Evolutionary conservation across 129 eudicot species (phyloP), one percentile per base, ranked within the genome.

Genomic region (Flaveria trinervia): DNA sequence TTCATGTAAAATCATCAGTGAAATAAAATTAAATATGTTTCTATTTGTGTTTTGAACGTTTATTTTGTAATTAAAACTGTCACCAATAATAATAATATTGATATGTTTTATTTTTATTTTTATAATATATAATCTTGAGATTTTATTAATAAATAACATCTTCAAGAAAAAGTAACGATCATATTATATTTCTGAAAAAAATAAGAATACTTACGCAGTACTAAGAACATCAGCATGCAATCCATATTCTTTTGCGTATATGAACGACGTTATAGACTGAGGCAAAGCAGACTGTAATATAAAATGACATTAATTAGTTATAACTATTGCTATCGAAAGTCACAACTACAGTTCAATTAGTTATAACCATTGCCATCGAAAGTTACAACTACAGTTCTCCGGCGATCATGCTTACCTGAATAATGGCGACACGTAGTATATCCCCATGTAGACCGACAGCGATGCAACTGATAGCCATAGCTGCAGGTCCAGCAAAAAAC

Each of bases 221-320:
- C 98, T 90, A 26, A 92, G 93, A 13, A 92, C 92, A 16, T 88
- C 89, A 0, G 98, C 93, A 76, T 92, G 98, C 75, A 92, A 65
- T 15, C 90, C 94, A 73, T 92, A 92, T 55, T 88, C 96, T 84
- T 92, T 86, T 45, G 98, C 96, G 51, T 83, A 92, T 22, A 92
- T 82, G 65, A 92, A 92, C 1, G 98, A 86, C 48, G 96, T 90
- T 64, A 92, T 92, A 7, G 98, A 86, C 65, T 92, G 96, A 25
- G 98, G 98, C 39, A 92, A 18, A 23, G 98, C 97, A 12, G 97
- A 92, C 96, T 92, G 81, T 83, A 72, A 57, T 28, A 73, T 5
- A 12, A 39, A 60, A 76, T 75, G 39, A 66, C 45, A 28, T 70
- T 20, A 20, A 20, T 20, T 11, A 71, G 33, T 65, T 9, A 66